Conservation (phyloP, 2,329 filamentous ascomycete genomes). For the Fusarium sp. region DNA sequence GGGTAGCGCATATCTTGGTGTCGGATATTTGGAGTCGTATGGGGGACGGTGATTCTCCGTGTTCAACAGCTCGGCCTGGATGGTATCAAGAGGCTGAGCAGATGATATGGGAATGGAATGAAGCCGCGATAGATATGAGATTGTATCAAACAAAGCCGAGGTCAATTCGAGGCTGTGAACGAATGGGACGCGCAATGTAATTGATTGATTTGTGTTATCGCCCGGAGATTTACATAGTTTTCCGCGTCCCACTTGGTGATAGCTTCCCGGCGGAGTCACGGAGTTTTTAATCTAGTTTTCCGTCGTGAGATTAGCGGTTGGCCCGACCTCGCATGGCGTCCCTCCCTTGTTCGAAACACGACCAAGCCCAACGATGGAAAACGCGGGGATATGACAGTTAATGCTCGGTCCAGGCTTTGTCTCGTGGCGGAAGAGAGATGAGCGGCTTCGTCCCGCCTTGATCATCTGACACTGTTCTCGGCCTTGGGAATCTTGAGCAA, state of each 20-base stretch:
- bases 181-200: neutral
- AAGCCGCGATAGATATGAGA: neutral
- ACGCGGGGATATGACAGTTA: neutral
- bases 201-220: neutral
- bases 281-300: neutral
- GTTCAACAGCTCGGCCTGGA: neutral
- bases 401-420: neutral
- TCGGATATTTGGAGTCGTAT: neutral
- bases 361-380: neutral
- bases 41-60: neutral
- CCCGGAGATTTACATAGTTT: neutral
- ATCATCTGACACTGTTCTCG: neutral
- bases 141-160: neutral
- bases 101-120: neutral
- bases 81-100: neutral
- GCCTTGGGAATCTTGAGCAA: neutral
- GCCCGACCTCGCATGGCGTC: neutral
- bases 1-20: neutral
- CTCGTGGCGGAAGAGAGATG: neutral
- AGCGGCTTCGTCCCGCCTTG: neutral
- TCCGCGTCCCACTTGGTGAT: neutral
- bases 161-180: neutral
- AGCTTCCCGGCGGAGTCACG: neutral
- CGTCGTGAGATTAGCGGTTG: neutral
- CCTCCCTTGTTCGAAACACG: neutral